Conservation (phyloP, 2,329 filamentous ascomycete species). For the Capronia americana region DNA sequence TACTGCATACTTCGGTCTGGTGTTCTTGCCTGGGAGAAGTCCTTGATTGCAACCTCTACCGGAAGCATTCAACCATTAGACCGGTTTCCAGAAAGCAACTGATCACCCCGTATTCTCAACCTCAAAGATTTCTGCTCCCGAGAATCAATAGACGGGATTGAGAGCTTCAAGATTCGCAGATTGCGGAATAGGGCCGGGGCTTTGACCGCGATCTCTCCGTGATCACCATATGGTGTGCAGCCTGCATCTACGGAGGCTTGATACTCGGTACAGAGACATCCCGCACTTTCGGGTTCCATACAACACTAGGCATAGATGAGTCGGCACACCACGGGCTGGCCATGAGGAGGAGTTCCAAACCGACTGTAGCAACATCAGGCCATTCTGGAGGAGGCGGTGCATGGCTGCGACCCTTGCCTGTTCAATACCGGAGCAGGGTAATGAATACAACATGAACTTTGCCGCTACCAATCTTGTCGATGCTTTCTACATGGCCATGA, state of each 20-base stretch:
- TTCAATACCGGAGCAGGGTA: not conserved
- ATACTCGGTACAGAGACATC: not conserved
- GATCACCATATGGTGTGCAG: not conserved
- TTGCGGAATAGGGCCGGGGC: not conserved
- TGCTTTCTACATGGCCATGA: not conserved
- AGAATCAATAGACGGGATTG: not conserved
- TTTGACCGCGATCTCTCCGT: not conserved
- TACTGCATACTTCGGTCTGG: not conserved
- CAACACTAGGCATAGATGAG: not conserved
- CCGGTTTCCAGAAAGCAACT: not conserved
- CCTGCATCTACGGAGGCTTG: not conserved
- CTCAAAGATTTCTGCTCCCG: not conserved
- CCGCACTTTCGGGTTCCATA: not conserved
- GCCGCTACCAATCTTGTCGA: not conserved
- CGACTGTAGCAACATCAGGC: not conserved
- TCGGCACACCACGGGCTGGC: not conserved
- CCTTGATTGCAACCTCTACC: not conserved
- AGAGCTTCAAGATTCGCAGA: too few relatives aligned
- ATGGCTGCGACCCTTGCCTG: not conserved
- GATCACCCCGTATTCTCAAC: not conserved
- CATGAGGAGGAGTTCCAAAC: not conserved
- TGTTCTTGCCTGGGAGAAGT: not conserved
- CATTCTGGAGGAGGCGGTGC: slow-evolving; percentile 1
- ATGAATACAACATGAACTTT: not conserved
- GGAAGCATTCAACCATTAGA: not conserved